Percentiles rank a stretch among this genome's conserved stretches.
Conservation (phyloP, 352 stramenopile species). For the Pythium phragmitis region DNA sequence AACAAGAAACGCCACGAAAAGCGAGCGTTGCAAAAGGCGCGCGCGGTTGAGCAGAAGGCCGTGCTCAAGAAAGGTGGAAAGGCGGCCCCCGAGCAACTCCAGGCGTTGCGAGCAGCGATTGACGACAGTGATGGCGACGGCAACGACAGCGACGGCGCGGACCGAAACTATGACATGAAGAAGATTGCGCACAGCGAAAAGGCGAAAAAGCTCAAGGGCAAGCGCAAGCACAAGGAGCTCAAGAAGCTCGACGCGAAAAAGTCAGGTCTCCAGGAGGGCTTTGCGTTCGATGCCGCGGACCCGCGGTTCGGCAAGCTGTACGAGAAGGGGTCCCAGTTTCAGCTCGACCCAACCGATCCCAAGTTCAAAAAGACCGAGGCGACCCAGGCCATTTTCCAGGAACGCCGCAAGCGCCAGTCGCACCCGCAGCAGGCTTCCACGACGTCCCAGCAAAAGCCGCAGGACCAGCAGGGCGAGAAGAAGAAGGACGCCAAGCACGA, state of each 20-base stretch:
- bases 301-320: slow-evolving; percentile 77
- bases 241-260: slow-evolving; percentile 68
- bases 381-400: slow-evolving; percentile 75
- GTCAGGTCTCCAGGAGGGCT: slow-evolving; percentile 67
- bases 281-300: slow-evolving; percentile 74
- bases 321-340: slow-evolving; percentile 72
- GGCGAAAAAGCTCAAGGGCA: slow-evolving; percentile 70
- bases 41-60: slow-evolving; percentile 61
- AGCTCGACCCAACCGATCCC: slow-evolving; percentile 79
- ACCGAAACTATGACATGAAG: slow-evolving; percentile 88
- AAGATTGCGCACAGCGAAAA: slow-evolving; percentile 75
- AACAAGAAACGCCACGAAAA: slow-evolving; percentile 86
- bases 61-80: slow-evolving; percentile 66
- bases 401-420: slow-evolving; percentile 61
- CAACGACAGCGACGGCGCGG: slow-evolving; percentile 35
- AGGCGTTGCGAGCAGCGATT: slow-evolving; percentile 62
- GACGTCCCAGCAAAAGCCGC: too few relatives aligned
- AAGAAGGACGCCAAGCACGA: slow-evolving; percentile 38
- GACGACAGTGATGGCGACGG: slow-evolving; percentile 38
- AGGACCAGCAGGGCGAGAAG: slow-evolving; percentile 4
- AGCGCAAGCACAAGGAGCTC: slow-evolving; percentile 75
- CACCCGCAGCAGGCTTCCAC: slow-evolving; percentile 26
- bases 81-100: slow-evolving; percentile 38
- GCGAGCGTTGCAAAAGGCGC: slow-evolving; percentile 54
- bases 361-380: slow-evolving; percentile 86